A percentile compares a stretch with the other conserved stretches of the same genome.
Conservation (phyloP, 345 rosid genomes). For the Clarkia xantiana region DNA sequence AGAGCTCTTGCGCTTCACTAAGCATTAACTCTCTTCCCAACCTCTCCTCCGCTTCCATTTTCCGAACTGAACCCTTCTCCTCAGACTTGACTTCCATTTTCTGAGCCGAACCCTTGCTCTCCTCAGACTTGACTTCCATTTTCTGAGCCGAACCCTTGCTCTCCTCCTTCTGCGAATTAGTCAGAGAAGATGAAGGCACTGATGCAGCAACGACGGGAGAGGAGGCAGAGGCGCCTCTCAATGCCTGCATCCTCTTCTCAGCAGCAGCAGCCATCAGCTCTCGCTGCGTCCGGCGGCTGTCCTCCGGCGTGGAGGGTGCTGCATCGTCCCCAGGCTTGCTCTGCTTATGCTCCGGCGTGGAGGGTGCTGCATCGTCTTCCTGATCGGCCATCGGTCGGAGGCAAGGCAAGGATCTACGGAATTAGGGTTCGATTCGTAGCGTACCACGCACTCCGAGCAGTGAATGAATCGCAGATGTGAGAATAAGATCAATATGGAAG, state of each 20-base stretch:
- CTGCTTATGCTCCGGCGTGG: conserved; percentile 90
- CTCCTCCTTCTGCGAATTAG: conserved; percentile 1
- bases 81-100: too few relatives aligned
- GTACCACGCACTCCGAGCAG: too few relatives aligned
- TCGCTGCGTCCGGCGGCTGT: conserved; percentile 52
- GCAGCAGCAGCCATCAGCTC: conserved; percentile 99
- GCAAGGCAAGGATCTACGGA: too few relatives aligned
- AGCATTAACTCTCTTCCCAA: conserved; percentile 18
- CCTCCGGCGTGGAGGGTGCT: conserved; percentile 28
- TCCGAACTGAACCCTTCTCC: too few relatives aligned
- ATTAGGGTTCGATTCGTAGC: too few relatives aligned
- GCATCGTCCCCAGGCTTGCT: conserved; percentile 68
- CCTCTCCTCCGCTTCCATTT: conserved; percentile 9
- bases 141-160: background rate
- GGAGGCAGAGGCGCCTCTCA: conserved; percentile 9
- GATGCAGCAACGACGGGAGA: background rate
- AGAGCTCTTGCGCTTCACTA: conserved; percentile 53
- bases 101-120: too few relatives aligned
- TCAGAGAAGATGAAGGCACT: too few relatives aligned
- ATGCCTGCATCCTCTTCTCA: conserved; percentile 60
- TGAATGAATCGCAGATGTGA: too few relatives aligned
- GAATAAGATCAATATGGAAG: too few relatives aligned
- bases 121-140: too few relatives aligned
- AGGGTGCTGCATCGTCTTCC: conserved; percentile 76
- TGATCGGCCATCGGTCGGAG: conserved; percentile 66